Conservation (phyloP, 306 rosid species). For the Rubus parviflorus region DNA sequence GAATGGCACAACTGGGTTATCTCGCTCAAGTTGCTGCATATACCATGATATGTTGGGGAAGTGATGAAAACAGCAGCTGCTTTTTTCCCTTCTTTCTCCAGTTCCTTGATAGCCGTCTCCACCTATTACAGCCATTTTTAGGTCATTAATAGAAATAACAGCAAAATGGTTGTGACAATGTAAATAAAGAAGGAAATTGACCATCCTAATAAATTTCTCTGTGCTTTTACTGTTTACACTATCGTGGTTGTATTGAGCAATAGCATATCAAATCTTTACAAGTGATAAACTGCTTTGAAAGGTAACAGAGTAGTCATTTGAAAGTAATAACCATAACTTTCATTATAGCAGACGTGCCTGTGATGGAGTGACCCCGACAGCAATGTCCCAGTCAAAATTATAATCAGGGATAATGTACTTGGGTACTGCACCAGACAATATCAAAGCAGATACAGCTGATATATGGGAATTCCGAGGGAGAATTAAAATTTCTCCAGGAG, state of each 20-base stretch:
- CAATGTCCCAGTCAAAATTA: conserved; percentile 66
- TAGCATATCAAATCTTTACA: not conserved
- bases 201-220: not conserved
- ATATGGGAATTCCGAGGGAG: conserved; percentile 80
- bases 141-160: not conserved
- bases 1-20: conserved; percentile 75
- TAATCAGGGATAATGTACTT: conserved; percentile 77
- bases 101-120: conserved; percentile 55
- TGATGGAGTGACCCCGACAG: conserved; percentile 58
- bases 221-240: not conserved
- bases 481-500: conserved; percentile 66
- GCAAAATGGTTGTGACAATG: not conserved
- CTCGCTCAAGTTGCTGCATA: conserved; percentile 64
- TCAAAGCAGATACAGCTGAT: conserved; percentile 75
- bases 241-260: not conserved
- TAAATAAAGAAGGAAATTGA: not conserved
- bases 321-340: not conserved
- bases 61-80: conserved; percentile 77
- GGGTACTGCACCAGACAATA: conserved; percentile 78
- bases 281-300: not conserved
- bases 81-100: conserved; percentile 57
- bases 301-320: not conserved
- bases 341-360: conserved; percentile 45
- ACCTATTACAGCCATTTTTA: conserved; percentile 47
- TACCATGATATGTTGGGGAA: conserved; percentile 85